phyloP scores from a whole-genome alignment of 352 stramenopile genomes.

The Globisporangium nodosum region DNA sequence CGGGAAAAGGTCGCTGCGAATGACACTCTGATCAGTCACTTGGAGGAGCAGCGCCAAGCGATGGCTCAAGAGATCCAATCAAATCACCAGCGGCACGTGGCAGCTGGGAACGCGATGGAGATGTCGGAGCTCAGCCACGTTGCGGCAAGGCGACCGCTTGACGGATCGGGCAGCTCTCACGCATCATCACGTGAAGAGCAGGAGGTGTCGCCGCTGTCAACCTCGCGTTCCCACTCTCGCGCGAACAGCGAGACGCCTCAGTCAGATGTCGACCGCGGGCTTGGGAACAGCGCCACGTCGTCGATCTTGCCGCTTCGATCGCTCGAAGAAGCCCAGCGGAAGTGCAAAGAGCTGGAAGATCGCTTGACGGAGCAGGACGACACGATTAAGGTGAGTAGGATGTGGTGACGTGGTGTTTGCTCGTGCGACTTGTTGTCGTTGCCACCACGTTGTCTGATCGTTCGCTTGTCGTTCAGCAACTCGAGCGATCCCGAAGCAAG shows the following conservation, averaged over 20 bases:
- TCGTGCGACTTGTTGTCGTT: not conserved
- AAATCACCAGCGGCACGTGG: slow-evolving; percentile 38
- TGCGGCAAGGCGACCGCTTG: slow-evolving; percentile 12
- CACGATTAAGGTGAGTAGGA: slow-evolving; percentile 58
- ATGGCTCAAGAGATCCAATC: slow-evolving; percentile 73
- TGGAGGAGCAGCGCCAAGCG: slow-evolving; percentile 69
- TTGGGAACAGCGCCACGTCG: slow-evolving; percentile 22
- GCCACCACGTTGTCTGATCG: not conserved
- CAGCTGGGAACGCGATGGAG: slow-evolving; percentile 41
- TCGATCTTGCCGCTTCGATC: slow-evolving; percentile 60
- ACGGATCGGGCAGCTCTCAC: slow-evolving; percentile 2
- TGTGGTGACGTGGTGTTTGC: not conserved
- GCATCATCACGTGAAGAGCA: slow-evolving; percentile 1
- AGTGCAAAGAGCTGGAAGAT: slow-evolving; percentile 78
- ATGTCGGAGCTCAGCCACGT: slow-evolving; percentile 55
- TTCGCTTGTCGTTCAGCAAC: slow-evolving; percentile 34
- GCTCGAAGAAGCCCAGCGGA: slow-evolving; percentile 61
- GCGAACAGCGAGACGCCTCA: slow-evolving; percentile 20
- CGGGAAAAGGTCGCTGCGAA: slow-evolving; percentile 63
- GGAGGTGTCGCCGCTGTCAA: slow-evolving; percentile 15
- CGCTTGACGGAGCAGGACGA: slow-evolving; percentile 62
- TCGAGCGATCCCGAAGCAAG: slow-evolving; percentile 80
- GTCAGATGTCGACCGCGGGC: slow-evolving; percentile 15
- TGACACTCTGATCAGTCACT: slow-evolving; percentile 46
- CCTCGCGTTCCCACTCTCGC: slow-evolving; percentile 14